Percentiles rank a stretch among this genome's conserved stretches.
Conservation (phyloP, 371 early-diverging fungal species). For the Gilbertella persicaria region DNA sequence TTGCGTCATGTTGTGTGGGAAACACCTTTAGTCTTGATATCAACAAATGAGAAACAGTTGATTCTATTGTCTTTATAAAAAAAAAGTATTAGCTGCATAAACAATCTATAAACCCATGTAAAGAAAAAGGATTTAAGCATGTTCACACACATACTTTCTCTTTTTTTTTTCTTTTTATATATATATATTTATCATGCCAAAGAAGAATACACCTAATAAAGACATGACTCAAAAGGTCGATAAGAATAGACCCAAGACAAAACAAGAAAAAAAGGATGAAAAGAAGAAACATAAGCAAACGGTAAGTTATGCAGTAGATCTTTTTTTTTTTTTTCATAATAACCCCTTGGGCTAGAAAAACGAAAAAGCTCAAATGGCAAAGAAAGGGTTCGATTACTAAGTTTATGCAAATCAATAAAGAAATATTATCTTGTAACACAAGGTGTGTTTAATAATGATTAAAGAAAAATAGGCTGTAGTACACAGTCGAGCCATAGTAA, state of each 20-base stretch:
- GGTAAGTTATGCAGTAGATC: slow-evolving; percentile 6
- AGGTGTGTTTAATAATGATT: background rate
- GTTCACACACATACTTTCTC: too few relatives aligned
- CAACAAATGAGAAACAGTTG: too few relatives aligned
- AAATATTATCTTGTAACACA: background rate
- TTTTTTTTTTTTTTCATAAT: background rate
- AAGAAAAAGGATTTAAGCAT: background rate
- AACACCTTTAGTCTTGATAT: too few relatives aligned
- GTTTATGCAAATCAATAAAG: background rate
- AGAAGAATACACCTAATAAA: slow-evolving; percentile 15
- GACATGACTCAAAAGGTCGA: slow-evolving; percentile 28
- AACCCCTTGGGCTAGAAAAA: slow-evolving; percentile 17
- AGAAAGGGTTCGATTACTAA: slow-evolving; percentile 25
- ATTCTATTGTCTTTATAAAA: too few relatives aligned
- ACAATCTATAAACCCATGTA: too few relatives aligned
- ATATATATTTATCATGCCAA: slow-evolving; percentile 13
- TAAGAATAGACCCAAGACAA: slow-evolving; percentile 36
- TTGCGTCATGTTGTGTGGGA: too few relatives aligned
- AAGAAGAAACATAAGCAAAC: slow-evolving; percentile 28
- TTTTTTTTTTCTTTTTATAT: slow-evolving; percentile 4
- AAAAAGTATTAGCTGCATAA: too few relatives aligned
- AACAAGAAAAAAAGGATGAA: slow-evolving; percentile 32
- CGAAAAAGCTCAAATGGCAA: slow-evolving; percentile 24
- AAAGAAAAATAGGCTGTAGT: too few relatives aligned
- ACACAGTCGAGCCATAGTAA: background rate